Evolutionary conservation across 2,329 filamentous ascomycete species (phyloP).

Genomic region (Hirsutella thompsonii): DNA sequence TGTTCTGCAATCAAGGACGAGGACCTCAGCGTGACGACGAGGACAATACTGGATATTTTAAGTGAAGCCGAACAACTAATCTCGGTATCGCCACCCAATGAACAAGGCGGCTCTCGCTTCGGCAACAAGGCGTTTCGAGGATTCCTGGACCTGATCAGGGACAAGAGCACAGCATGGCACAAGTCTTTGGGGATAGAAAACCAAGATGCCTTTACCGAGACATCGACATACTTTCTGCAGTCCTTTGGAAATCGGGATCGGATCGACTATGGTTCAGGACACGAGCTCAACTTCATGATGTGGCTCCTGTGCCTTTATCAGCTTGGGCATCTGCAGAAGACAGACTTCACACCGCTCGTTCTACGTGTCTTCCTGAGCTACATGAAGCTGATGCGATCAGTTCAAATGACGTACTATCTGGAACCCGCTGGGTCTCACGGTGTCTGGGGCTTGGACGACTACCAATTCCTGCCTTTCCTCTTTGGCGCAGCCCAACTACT

Average conservation of each 20-base stretch:
- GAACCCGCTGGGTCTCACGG: slow-evolving; percentile 95
- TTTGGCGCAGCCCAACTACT: slow-evolving; percentile 87
- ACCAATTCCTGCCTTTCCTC: slow-evolving; percentile 91
- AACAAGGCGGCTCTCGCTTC: slow-evolving; percentile 81
- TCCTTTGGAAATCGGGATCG: slow-evolving; percentile 76
- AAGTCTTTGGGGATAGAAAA: slow-evolving; percentile 38
- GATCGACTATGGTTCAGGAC: slow-evolving; percentile 94
- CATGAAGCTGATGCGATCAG: slow-evolving; percentile 69
- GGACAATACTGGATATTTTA: slow-evolving; percentile 56
- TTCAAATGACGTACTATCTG: slow-evolving; percentile 90
- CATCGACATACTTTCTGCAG: slow-evolving; percentile 67
- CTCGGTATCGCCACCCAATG: slow-evolving; percentile 60
- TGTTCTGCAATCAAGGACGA: slow-evolving; percentile 45
- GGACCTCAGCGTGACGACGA: slow-evolving; percentile 47
- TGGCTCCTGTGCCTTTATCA: slow-evolving; percentile 94
- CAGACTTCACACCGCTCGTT: slow-evolving; percentile 62
- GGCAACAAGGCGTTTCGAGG: slow-evolving; percentile 85
- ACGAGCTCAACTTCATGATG: slow-evolving; percentile 93
- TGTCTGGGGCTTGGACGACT: slow-evolving; percentile 96
- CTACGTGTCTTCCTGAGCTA: slow-evolving; percentile 74
- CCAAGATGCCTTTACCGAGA: slow-evolving; percentile 49
- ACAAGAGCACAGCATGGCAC: slow-evolving; percentile 50
- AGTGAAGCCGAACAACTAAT: slow-evolving; percentile 56
- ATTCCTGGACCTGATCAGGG: slow-evolving; percentile 59
- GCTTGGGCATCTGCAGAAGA: slow-evolving; percentile 46